These are phyloP conservation scores for Aspergillus tamarii DNA, from an alignment of 2,329 filamentous ascomycete species.

Conservation along the genomic window DNA sequence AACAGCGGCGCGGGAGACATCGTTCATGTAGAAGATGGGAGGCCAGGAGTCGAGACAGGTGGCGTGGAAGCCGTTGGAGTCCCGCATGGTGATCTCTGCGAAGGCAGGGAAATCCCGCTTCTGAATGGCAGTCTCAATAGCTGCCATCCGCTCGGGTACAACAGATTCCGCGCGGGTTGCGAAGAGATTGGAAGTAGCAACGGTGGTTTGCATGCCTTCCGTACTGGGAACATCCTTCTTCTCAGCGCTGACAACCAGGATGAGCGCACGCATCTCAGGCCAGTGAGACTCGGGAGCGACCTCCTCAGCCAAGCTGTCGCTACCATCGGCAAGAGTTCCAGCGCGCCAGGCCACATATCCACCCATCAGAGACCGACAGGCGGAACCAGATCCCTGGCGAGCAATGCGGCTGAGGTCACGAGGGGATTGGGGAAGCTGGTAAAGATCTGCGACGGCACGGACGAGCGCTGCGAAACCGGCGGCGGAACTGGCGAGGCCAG, in stretches of 20 bases:
- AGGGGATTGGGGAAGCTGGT: slow-evolving; percentile 78
- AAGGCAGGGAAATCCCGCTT: slow-evolving; percentile 83
- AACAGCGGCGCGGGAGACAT: slow-evolving; percentile 84
- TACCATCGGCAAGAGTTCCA: slow-evolving; percentile 74
- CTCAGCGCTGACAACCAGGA: slow-evolving; percentile 87
- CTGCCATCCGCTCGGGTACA: slow-evolving; percentile 79
- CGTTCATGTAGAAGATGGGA: slow-evolving; percentile 98
- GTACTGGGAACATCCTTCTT: slow-evolving; percentile 96
- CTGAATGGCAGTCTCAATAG: slow-evolving; percentile 81
- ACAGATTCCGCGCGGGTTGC: slow-evolving; percentile 72
- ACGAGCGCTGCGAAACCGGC: slow-evolving; percentile 71
- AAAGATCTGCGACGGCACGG: slow-evolving; percentile 84
- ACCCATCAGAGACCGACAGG: slow-evolving; percentile 89
- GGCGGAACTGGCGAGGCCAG: slow-evolving; percentile 73
- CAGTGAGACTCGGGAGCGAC: slow-evolving; percentile 89
- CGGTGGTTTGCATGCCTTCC: slow-evolving; percentile 95
- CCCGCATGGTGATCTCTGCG: slow-evolving; percentile 89
- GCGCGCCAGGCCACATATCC: slow-evolving; percentile 96
- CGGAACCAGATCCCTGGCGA: slow-evolving; percentile 90
- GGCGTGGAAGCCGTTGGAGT: slow-evolving; percentile 96
- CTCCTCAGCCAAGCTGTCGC: slow-evolving; percentile 84
- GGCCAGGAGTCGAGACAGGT: slow-evolving; percentile 93
- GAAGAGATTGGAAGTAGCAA: slow-evolving; percentile 88
- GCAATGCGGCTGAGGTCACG: slow-evolving; percentile 87
- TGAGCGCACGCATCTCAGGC: slow-evolving; percentile 90